A percentile compares a stretch with the other conserved stretches of the same genome.
Conservation (phyloP, 2,329 filamentous ascomycete species). For the Thelonectria rubi region DNA sequence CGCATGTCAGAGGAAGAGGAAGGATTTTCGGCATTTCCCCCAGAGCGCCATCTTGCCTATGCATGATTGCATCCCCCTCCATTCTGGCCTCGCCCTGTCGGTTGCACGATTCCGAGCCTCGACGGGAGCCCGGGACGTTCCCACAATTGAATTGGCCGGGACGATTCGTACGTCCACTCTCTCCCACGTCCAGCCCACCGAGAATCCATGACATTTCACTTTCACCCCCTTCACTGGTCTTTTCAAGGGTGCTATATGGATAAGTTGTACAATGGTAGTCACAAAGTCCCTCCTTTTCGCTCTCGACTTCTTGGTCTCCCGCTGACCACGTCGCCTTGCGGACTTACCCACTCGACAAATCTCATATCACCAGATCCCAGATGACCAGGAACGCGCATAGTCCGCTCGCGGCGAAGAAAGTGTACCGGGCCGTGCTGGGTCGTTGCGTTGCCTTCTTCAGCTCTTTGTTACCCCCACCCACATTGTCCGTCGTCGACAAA, state of each 20-base stretch:
- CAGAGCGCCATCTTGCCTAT: conserved; percentile 27
- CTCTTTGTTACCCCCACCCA: conserved; percentile 89
- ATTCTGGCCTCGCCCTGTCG: conserved; percentile 16
- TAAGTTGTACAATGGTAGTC: conserved; percentile 18
- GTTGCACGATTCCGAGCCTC: conserved; percentile 22
- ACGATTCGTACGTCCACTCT: not conserved
- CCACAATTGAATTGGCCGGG: conserved; percentile 21
- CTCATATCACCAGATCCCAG: conserved; percentile 75
- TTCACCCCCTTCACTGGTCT: conserved; percentile 19
- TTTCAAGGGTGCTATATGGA: conserved; percentile 11
- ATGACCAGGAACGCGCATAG: conserved; percentile 78
- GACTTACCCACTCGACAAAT: conserved; percentile 7
- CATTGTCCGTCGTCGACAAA: conserved; percentile 81
- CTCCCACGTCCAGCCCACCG: conserved; percentile 2
- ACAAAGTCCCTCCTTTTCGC: conserved; percentile 8
- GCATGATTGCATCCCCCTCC: conserved; percentile 17
- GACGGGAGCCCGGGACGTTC: conserved; percentile 18
- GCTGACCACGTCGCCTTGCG: conserved; percentile 11
- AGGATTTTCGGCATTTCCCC: conserved; percentile 17
- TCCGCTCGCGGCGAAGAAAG: conserved; percentile 82
- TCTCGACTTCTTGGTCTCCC: conserved; percentile 15
- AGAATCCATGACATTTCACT: conserved; percentile 3
- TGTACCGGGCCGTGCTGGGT: conserved; percentile 76
- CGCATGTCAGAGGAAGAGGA: conserved; percentile 22
- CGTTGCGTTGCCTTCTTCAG: conserved; percentile 82